Conservation (phyloP, 2,329 filamentous ascomycete species). For the Coniella lustricola region DNA sequence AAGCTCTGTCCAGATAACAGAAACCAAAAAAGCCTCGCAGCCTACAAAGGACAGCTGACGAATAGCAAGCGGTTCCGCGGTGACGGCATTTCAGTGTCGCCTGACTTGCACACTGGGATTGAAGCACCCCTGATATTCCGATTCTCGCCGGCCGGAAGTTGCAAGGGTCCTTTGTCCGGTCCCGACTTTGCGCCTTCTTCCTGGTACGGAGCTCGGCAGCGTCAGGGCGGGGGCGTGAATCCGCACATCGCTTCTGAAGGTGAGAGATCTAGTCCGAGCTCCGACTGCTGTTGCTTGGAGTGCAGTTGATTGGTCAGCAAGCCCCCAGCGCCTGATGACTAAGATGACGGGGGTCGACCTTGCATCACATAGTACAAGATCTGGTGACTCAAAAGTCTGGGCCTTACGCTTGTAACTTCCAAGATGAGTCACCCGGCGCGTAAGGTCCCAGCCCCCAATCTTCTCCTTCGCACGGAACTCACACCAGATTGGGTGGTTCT, state of each 20-base stretch:
- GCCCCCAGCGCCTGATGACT: no score
- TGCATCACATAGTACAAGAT: no score
- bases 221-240: background rate
- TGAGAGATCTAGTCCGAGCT: conserved; percentile 14
- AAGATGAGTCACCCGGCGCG: conserved; percentile 14
- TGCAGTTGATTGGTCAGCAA: no score
- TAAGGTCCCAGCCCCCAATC: background rate
- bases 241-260: background rate
- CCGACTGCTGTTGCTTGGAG: conserved; percentile 2
- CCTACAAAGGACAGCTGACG: conserved; percentile 14
- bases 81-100: background rate
- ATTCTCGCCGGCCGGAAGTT: conserved; percentile 8
- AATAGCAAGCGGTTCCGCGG: background rate
- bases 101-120: conserved; percentile 1
- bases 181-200: background rate
- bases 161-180: no score
- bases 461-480: no score
- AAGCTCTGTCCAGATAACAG: background rate
- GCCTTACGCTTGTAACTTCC: background rate
- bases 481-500: no score
- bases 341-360: no score
- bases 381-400: conserved; percentile 13
- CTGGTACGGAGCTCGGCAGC: conserved; percentile 1
- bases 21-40: background rate
- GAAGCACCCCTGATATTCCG: conserved; percentile 1